phyloP scores from a whole-genome alignment of 1,284 basidiomycete species.

The Blastosporella zonata region DNA sequence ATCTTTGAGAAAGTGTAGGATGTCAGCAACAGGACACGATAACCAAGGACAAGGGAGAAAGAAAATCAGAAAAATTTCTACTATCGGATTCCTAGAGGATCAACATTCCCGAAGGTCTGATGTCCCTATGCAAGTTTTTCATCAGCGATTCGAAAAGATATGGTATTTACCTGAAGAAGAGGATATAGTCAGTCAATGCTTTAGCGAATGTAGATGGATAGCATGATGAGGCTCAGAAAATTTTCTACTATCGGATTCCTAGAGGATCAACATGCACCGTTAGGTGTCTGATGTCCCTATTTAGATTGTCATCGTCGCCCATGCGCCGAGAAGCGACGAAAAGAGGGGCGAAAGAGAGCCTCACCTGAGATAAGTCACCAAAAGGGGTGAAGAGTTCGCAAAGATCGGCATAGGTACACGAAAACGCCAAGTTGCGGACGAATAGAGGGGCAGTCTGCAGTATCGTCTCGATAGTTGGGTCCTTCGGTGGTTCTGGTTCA shows the following conservation, averaged over 20 bases:
- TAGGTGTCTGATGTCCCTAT: constrained; percentile 65
- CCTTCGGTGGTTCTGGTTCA: constrained; percentile 30
- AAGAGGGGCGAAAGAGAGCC: too few relatives aligned
- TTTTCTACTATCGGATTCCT: constrained; percentile 59
- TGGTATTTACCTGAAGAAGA: neutral
- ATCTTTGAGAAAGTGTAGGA: constrained; percentile 51
- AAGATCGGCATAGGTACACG: constrained; percentile 77
- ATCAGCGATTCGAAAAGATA: neutral
- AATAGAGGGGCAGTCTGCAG: constrained; percentile 82
- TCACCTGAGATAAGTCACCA: constrained; percentile 70
- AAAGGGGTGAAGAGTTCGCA: constrained; percentile 64
- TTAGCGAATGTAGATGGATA: too few relatives aligned
- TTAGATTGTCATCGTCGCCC: constrained; percentile 43
- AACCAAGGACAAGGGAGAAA: neutral
- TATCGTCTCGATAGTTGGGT: constrained; percentile 62
- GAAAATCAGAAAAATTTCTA: constrained; percentile 29
- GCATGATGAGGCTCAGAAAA: constrained; percentile 29
- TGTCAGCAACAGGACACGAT: constrained; percentile 3
- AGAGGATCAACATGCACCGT: constrained; percentile 53
- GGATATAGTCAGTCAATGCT: neutral
- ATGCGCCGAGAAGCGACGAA: too few relatives aligned
- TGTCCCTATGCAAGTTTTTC: constrained; percentile 28
- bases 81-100: constrained; percentile 40
- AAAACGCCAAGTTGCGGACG: constrained; percentile 88
- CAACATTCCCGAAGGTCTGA: constrained; percentile 40